Base-by-base conservation (phyloP, 345 rosid species). In the Kandelia obovata region DNA sequence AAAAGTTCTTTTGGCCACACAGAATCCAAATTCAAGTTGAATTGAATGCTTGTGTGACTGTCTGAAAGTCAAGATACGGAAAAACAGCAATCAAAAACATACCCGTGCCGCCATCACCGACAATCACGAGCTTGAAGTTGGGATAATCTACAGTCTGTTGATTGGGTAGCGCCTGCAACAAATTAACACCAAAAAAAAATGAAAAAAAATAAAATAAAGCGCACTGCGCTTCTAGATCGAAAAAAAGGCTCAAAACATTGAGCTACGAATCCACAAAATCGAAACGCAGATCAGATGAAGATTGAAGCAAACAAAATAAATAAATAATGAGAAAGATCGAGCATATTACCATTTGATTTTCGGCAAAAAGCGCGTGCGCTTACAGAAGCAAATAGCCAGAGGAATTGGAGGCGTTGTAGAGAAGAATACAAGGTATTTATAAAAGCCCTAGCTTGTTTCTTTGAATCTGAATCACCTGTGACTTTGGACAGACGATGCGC, bases 61-160 rank as follows among this genome's bases (percentile, higher is more conserved):
- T 32, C 6, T 32, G 10, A 20, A 23, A 69, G 35, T 32, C 35
- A 34, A 34, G 9, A 34, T 10, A 34, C 35, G 35, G 9, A 34
- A 34, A 34, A 34, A 19, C 27, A 23, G 27, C 2, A 1, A 25
- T 26, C 13, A 34, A 35, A 7, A 34, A 28, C 17, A 49, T 82
- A 94, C 98, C 97, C 37, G 98, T 94, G 57, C 97, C 98, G 6
- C 89, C 89, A 62, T 94, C 97, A 25, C 99, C 99, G 10, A 94
- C 99, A 65, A 94, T 82, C 32, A 94, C 93, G 39, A 94, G 97
- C 86, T 94, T 94, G 88, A 92, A 94, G 82, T 82, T 83, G 58
- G 96, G 96, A 58, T 82, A 82, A 61, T 75, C 78, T 58, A 78
- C 85, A 4, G 76, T 71, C 61, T 73, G 82, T 71, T 81, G 84